A percentile compares a stretch with the other conserved stretches of the same genome.
Evolutionary conservation across 495 filamentous ascomycete species (phyloP).

Genomic region (Penicillium pancosmium): DNA sequence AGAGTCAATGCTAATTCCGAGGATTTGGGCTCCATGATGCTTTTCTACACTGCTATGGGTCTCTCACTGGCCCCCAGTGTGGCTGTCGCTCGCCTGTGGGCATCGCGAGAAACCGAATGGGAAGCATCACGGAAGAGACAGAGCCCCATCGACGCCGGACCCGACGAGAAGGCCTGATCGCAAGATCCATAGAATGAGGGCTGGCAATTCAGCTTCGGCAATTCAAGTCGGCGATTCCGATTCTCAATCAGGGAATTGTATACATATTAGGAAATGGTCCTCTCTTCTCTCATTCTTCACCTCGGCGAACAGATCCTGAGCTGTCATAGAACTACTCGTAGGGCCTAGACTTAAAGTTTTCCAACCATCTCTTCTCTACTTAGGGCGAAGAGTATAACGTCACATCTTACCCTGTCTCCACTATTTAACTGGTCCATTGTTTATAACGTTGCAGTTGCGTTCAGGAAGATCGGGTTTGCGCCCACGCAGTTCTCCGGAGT

Average conservation of each 20-base stretch:
- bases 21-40: not conserved
- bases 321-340: not conserved
- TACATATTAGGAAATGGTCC: slow-evolving; percentile 1
- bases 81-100: not conserved
- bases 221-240: not conserved
- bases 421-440: slow-evolving; percentile 29
- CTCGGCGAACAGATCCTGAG: not conserved
- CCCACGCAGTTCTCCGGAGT: slow-evolving; percentile 7
- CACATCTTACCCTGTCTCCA: slow-evolving; percentile 29
- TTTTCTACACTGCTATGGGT: not conserved
- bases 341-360: slow-evolving; percentile 4
- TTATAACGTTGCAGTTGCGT: slow-evolving; percentile 35
- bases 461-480: slow-evolving; percentile 4
- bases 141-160: not conserved
- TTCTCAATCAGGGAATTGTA: not conserved
- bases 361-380: not conserved
- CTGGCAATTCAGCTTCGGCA: not conserved
- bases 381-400: slow-evolving; percentile 2
- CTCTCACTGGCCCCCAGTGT: not conserved
- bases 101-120: slow-evolving; percentile 8
- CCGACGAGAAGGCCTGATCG: not conserved
- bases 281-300: not conserved
- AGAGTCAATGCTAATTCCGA: slow-evolving; percentile 2
- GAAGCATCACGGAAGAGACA: slow-evolving; percentile 1
- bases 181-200: not conserved